A percentile compares a stretch with the other conserved stretches of the same genome.
Evolutionary conservation across 768 basidiomycete genomes (phyloP).

Genomic region (Auricularia sp.): DNA sequence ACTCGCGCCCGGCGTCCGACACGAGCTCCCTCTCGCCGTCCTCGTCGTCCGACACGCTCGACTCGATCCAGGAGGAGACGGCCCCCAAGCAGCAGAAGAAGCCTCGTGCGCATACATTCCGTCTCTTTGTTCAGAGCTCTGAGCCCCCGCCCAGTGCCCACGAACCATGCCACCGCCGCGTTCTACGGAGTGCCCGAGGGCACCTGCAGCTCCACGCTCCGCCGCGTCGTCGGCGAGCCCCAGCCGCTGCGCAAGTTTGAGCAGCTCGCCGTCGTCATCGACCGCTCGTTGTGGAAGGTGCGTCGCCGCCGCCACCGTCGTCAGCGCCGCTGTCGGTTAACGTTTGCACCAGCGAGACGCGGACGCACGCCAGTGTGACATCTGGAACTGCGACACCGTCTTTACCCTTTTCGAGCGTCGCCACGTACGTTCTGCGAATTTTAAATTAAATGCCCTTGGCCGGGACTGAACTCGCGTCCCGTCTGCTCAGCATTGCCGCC

Average conservation of each 20-base stretch:
- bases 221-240: neutral
- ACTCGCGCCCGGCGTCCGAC: neutral
- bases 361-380: conserved; percentile 55
- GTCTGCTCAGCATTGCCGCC: conserved; percentile 61
- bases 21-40: neutral
- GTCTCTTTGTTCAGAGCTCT: neutral
- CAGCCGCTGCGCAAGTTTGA: neutral
- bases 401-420: conserved; percentile 66
- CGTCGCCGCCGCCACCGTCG: neutral
- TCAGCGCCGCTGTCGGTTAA: neutral
- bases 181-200: neutral
- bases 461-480: neutral
- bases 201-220: neutral
- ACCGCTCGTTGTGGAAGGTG: neutral
- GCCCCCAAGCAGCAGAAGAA: neutral
- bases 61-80: neutral
- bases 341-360: conserved; percentile 42
- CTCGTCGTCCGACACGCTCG: neutral
- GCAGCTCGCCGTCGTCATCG: neutral
- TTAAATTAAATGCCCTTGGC: too few species aligned
- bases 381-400: conserved; percentile 52
- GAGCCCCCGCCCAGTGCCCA: neutral
- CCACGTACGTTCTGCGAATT: conserved; percentile 41
- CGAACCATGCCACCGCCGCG: neutral
- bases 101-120: neutral